Evolutionary conservation across 2,329 filamentous ascomycete species (phyloP), one percentile per base, ranked within the genome.

Genomic region (Elsinoe arachidis): DNA sequence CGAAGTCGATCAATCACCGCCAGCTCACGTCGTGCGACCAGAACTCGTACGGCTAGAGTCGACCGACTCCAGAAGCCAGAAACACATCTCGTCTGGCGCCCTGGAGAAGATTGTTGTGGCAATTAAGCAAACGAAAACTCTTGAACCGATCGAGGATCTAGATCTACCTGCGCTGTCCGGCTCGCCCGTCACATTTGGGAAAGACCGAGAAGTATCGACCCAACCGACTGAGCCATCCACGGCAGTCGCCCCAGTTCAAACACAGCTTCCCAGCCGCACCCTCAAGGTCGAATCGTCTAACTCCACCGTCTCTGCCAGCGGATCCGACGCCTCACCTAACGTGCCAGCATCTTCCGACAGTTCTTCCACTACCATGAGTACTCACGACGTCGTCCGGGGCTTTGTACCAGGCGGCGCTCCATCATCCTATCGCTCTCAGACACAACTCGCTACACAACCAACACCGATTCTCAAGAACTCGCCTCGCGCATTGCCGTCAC

Each of bases 61-160:
- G 10, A 84, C 79, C 66, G 81, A 68, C 69, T 80, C 81, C 70
- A 81, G 87, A 60, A 88, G 85, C 68, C 88, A 93, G 62, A 87
- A 88, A 67, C 91, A 96, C 73, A 92, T 96, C 64, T 95, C 90
- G n/a, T 90, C 92, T 5, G 82, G 89, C 67, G 88, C 93, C 65
- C 80, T 97, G 30, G 90, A 96, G 73, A 95, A 95, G 76, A 95
- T 97, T 82, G 89, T 96, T 41, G 83, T 88, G 58, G 90, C 86
- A 38, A 96, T 96, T 69, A 88, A 95, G 72, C 87, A 93, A 72
- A 90, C 88, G 73, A 84, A 84, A 71, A 80, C 80, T 46, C 77
- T 92, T 19, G 77, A 81, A 66, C 81, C 81, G 3, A 71, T 83
- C 37, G 74, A 79, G 51, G 70, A 76, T 53, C 71, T 72, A 57